Evolutionary conservation across 2,329 filamentous ascomycete species (phyloP), one percentile per base, ranked within the genome.

Genomic region (Colletotrichum cereale): DNA sequence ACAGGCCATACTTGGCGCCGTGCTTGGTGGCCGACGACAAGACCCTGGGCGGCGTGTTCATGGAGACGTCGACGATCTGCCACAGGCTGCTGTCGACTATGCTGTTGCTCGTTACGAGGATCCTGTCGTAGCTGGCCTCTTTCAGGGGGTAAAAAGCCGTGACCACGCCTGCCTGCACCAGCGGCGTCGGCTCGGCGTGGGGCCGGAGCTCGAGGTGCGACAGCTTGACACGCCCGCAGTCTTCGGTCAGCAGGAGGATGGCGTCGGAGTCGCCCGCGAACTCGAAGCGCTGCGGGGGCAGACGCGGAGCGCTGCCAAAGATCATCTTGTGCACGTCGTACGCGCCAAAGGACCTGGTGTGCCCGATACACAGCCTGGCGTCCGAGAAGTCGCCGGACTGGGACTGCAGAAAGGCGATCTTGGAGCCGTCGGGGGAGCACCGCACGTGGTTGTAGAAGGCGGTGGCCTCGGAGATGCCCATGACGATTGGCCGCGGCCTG

Each of bases 51-150:
- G 78, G 74, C 26, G 52, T 71, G 11, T 34, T 62, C 47, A 62
- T 52, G 6, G 67, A 53, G 11, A 75, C 74, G 38, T 80, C 77
- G 4, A 83, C 66, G 21, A 85, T 73, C 60, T 82, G 78, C 76
- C 79, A 84, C 24, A 83, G 71, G 50, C 79, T 80, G 64, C 75
- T 81, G 71, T 85, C 83, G 2, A 83, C 75, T 7, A 84, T 78
- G 62, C 73, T 82, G 14, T 79, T 80, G 34, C 77, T 80, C 2
- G 82, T 79, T 5, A 84, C 79, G 3, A 85, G 74, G 2, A 84
- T 72, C 56, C 74, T 76, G 18, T 77, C 74, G 60, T 74, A 75
- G 52, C 77, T 71, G 24, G 75, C 76, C 31, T 76, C 64, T 8
- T 70, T 61, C 0, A 83, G 65, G 5, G 77, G 77, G 31, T 78